These are phyloP conservation scores for Vachellia collinsii DNA, from an alignment of 306 rosid species.

Conservation along the genomic window DNA sequence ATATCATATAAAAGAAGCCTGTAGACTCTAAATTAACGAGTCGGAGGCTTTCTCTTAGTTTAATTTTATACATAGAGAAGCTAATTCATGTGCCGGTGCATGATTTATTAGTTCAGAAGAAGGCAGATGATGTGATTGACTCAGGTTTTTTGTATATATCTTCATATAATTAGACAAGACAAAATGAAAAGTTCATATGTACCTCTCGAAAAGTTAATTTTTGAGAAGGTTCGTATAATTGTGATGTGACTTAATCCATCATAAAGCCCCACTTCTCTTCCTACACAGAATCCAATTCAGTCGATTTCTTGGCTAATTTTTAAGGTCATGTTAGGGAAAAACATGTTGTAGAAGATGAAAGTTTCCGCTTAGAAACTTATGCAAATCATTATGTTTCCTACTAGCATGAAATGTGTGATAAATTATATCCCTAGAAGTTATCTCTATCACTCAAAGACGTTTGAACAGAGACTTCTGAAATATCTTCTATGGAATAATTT, in stretches of 20 bases:
- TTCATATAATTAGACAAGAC: no score
- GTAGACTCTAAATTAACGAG: no score
- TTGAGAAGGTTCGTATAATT: no score
- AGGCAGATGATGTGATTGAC: neutral
- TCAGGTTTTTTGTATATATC: no score
- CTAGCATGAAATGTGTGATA: neutral
- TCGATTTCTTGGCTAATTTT: no score
- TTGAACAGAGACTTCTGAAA: neutral
- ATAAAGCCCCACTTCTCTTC: neutral
- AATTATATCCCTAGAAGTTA: no score
- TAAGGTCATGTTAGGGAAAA: no score
- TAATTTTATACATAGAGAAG: neutral
- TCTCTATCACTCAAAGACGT: neutral
- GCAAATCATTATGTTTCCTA: neutral
- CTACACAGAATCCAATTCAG: neutral
- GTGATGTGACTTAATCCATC: no score
- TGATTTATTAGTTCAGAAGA: neutral
- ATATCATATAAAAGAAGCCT: neutral
- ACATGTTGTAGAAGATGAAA: neutral
- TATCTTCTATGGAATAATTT: no score
- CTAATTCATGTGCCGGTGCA: neutral
- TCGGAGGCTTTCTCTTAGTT: no score
- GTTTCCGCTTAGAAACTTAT: neutral
- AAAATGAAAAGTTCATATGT: neutral
- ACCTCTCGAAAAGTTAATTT: neutral